Conservation (phyloP, 2,329 filamentous ascomycete genomes). For the Ceratocystis alfenasii region DNA sequence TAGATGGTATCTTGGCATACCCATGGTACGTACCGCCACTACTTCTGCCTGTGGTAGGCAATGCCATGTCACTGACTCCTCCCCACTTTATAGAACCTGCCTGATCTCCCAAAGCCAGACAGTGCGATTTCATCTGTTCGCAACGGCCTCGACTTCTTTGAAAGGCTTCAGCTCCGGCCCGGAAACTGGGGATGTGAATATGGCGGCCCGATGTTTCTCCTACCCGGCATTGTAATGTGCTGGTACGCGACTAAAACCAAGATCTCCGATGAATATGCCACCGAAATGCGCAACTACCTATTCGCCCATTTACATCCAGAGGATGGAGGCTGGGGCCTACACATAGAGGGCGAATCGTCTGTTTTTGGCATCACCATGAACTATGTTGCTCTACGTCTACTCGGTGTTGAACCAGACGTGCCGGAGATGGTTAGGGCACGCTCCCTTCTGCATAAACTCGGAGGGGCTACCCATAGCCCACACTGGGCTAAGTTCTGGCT, state of each 20-base stretch:
- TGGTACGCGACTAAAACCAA: conserved; percentile 85
- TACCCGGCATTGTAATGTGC: conserved; percentile 71
- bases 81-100: conserved; percentile 49
- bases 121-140: conserved; percentile 64
- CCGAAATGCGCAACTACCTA: conserved; percentile 86
- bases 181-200: conserved; percentile 98
- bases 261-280: conserved; percentile 65
- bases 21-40: conserved; percentile 45
- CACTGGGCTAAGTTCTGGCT: conserved; percentile 99
- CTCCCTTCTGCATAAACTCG: conserved; percentile 67
- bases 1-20: conserved; percentile 72
- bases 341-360: conserved; percentile 85
- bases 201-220: conserved; percentile 89
- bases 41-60: background rate
- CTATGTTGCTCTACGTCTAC: conserved; percentile 66
- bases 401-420: conserved; percentile 76
- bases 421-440: conserved; percentile 76
- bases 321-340: conserved; percentile 94
- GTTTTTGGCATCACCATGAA: conserved; percentile 86
- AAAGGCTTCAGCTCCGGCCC: conserved; percentile 72
- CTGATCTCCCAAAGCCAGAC: conserved; percentile 55
- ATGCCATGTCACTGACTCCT: conserved; percentile 1
- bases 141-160: conserved; percentile 82
- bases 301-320: conserved; percentile 71
- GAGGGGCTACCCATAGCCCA: conserved; percentile 69